Conservation (phyloP, 2,329 filamentous ascomycete genomes). For the Trichoderma harzianum region DNA sequence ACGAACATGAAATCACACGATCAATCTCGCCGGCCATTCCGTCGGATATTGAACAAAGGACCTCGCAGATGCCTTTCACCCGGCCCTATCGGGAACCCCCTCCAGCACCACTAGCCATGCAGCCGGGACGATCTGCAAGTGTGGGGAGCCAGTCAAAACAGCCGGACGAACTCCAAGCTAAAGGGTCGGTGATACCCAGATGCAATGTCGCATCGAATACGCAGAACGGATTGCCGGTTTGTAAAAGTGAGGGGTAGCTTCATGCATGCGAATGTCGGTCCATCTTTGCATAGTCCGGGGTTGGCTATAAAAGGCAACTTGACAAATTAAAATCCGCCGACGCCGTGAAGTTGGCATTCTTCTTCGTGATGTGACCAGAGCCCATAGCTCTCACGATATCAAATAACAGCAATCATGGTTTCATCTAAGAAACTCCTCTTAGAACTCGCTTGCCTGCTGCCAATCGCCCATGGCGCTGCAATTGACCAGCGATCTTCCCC, state of each 20-base stretch:
- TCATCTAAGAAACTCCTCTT: not conserved
- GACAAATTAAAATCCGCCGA: not conserved
- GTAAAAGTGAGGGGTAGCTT: not conserved
- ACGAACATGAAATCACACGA: not conserved
- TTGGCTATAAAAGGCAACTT: not conserved
- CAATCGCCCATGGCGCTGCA: not conserved
- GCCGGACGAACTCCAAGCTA: not conserved
- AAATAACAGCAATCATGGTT: not conserved
- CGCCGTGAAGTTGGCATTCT: not conserved
- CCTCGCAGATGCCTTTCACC: not conserved
- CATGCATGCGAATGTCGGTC: not conserved
- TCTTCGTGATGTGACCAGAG: not conserved
- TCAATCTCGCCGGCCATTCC: not conserved
- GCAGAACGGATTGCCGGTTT: not conserved
- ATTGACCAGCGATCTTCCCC: not conserved
- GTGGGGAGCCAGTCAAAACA: not conserved
- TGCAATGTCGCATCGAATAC: not conserved
- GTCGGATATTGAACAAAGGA: not conserved
- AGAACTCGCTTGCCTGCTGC: not conserved
- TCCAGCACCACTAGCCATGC: not conserved
- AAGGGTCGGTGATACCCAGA: not conserved
- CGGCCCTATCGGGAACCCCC: not conserved
- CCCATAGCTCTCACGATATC: not conserved
- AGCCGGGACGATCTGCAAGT: not conserved
- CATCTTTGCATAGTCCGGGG: not conserved